These are phyloP conservation scores for Lasiodiplodia theobromae DNA, from an alignment of 2,329 filamentous ascomycete genomes.

Conservation along the genomic window DNA sequence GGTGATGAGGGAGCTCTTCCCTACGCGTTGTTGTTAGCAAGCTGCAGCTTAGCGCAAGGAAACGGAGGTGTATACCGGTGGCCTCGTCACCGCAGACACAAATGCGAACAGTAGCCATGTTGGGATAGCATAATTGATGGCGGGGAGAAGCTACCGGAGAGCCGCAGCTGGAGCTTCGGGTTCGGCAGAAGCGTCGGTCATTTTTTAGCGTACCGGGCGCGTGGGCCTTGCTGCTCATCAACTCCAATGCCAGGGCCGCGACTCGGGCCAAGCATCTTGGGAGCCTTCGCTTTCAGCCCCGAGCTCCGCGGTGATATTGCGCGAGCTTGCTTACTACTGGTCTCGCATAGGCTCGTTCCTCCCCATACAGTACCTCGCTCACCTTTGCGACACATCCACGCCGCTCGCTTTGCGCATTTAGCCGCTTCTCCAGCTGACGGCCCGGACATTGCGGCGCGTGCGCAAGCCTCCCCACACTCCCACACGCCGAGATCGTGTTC, in stretches of 20 bases:
- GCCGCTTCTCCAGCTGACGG: conserved; percentile 25
- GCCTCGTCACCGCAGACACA: conserved; percentile 97
- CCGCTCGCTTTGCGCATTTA: conserved; percentile 27
- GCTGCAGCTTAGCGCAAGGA: background rate
- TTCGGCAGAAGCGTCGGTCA: background rate
- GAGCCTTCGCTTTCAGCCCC: conserved; percentile 10
- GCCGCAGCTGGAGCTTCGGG: conserved; percentile 24
- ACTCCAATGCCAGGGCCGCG: conserved; percentile 26
- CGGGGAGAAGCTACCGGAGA: conserved; percentile 12
- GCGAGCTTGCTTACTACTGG: background rate
- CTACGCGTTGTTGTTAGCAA: conserved; percentile 35
- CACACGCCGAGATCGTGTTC: conserved; percentile 23
- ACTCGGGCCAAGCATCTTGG: conserved; percentile 23
- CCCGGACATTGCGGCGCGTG: conserved; percentile 29
- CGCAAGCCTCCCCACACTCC: conserved; percentile 27
- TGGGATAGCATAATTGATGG: conserved; percentile 31
- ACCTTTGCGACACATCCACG: conserved; percentile 4
- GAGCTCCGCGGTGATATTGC: conserved; percentile 21
- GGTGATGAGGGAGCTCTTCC: conserved; percentile 71
- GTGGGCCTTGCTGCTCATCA: background rate
- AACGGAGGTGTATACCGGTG: conserved; percentile 62
- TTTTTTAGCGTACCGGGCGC: conserved; percentile 16
- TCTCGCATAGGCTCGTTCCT: background rate
- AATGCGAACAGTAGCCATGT: conserved; percentile 68
- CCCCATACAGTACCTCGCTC: background rate